Evolutionary conservation across 2,329 filamentous ascomycete genomes (phyloP).

Genomic region (Lecanicillium sp.): DNA sequence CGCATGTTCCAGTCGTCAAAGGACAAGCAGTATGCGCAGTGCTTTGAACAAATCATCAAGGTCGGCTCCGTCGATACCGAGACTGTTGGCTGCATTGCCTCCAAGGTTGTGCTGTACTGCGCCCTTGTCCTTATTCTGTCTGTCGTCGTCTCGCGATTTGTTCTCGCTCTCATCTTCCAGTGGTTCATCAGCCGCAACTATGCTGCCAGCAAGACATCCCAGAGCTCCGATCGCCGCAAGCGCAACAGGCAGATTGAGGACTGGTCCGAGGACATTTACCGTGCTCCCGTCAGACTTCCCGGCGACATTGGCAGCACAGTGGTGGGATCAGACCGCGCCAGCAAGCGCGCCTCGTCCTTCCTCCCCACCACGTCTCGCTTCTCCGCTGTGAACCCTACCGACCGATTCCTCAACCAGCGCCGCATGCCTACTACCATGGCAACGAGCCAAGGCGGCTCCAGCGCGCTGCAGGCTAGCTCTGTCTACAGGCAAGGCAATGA

Average conservation of each 20-base stretch:
- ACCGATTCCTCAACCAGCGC: constrained; percentile 44
- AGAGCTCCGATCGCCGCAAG: constrained; percentile 72
- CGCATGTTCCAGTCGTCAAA: constrained; percentile 70
- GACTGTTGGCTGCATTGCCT: constrained; percentile 94
- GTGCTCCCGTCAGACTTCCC: constrained; percentile 72
- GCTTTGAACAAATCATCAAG: constrained; percentile 88
- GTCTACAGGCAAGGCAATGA: constrained; percentile 64
- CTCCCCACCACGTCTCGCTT: constrained; percentile 92
- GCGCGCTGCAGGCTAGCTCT: constrained; percentile 60
- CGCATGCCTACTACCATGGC: constrained; percentile 81
- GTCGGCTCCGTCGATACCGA: constrained; percentile 94
- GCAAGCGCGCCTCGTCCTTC: constrained; percentile 77
- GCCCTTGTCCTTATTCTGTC: constrained; percentile 86
- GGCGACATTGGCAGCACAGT: constrained; percentile 65
- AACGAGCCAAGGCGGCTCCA: constrained; percentile 69
- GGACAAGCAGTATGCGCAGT: constrained; percentile 79
- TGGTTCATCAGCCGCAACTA: constrained; percentile 92
- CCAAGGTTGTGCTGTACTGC: constrained; percentile 91
- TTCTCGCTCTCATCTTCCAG: constrained; percentile 85
- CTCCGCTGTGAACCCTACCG: constrained; percentile 78
- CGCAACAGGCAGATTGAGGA: constrained; percentile 92
- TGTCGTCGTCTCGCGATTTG: constrained; percentile 78
- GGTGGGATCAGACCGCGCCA: constrained; percentile 57
- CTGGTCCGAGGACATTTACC: constrained; percentile 96
- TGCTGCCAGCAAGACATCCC: constrained; percentile 76